These are phyloP conservation scores for Hordeum vulgare DNA, from an alignment of 176 grass and related monocot genomes.

Conservation along the genomic window MorexV3_pseudomolecules_assembly NC_058520.1:182454762-182455261, in stretches of 20 bases:
- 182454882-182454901: background rate
- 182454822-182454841: background rate
- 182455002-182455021: slow-evolving; percentile 90
- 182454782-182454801: background rate
- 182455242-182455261: too few species aligned
- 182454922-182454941: background rate
- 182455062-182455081: background rate
- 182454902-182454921: background rate
- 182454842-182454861: background rate
- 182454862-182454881: background rate
- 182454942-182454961: background rate
- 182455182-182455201: too few species aligned
- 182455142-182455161: too few species aligned
- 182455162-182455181: too few species aligned
- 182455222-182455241: too few species aligned
- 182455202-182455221: too few species aligned
- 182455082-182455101: background rate
- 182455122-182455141: too few species aligned
- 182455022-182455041: slow-evolving; percentile 42
- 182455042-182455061: slow-evolving; percentile 44
- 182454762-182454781: background rate
- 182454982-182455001: slow-evolving; percentile 46
- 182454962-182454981: background rate
- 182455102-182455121: background rate
- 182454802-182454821: too few species aligned